phyloP scores from a whole-genome alignment of 1,284 basidiomycete species.

The Microbotryum saponariae region DNA sequence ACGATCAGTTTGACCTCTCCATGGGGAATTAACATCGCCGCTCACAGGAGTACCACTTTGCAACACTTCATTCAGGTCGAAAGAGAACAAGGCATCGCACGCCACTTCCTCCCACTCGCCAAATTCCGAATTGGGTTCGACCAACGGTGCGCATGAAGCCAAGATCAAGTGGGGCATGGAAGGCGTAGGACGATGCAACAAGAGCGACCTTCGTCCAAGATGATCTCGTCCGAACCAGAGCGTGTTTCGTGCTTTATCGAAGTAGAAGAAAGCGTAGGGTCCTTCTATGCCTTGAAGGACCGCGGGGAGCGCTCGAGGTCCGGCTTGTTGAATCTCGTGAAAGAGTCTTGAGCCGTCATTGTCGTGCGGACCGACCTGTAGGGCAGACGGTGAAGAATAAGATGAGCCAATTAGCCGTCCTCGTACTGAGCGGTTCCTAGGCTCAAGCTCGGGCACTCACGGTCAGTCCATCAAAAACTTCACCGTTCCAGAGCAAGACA shows the following conservation, averaged over 20 bases:
- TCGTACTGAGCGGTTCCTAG: neutral
- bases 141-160: conserved; percentile 52
- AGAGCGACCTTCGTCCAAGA: conserved; percentile 78
- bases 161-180: conserved; percentile 53
- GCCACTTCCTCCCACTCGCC: conserved; percentile 25
- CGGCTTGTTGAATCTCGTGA: conserved; percentile 42
- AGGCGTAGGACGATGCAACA: conserved; percentile 55
- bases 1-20: neutral
- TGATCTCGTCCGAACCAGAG: conserved; percentile 82
- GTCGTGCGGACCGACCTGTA: conserved; percentile 47
- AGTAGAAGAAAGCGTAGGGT: conserved; percentile 81
- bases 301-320: conserved; percentile 43
- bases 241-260: conserved; percentile 46
- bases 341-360: conserved; percentile 74
- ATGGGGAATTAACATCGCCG: neutral
- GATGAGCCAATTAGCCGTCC: neutral
- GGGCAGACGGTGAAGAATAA: neutral
- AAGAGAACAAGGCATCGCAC: conserved; percentile 15
- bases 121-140: no score
- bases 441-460: conserved; percentile 14
- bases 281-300: conserved; percentile 67
- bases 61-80: conserved; percentile 5
- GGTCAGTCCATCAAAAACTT: conserved; percentile 36
- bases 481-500: conserved; percentile 35
- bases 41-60: conserved; percentile 8